Conservation (phyloP, 495 filamentous ascomycete species). For the Aspergillus nidulans region DNA sequence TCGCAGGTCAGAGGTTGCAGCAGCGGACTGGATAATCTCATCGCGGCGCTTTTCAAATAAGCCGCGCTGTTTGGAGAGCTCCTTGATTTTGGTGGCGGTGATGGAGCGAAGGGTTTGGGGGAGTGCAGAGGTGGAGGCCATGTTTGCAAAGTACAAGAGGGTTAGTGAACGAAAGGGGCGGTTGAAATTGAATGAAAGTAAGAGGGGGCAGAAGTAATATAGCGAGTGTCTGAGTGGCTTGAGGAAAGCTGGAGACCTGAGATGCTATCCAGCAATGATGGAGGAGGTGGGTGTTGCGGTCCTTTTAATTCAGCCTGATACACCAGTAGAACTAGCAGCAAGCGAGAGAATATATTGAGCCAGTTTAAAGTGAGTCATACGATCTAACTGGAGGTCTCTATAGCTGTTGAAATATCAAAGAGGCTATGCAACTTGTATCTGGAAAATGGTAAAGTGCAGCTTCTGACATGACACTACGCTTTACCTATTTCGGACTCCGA, state of each 20-base stretch:
- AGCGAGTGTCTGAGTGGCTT: not conserved
- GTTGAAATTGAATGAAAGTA: not conserved
- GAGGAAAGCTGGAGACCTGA: constrained; percentile 1
- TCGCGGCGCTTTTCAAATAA: constrained; percentile 44
- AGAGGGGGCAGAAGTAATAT: not conserved
- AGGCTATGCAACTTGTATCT: not conserved
- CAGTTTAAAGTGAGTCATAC: not conserved
- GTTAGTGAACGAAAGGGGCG: not conserved
- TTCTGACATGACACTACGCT: not conserved
- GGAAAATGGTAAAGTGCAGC: not conserved
- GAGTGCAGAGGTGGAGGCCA: constrained; percentile 36
- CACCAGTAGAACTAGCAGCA: not conserved
- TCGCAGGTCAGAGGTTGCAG: constrained; percentile 23
- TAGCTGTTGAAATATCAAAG: not conserved
- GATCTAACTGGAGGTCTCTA: not conserved
- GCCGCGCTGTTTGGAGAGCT: constrained; percentile 55
- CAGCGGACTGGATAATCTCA: constrained; percentile 29
- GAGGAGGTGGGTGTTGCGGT: not conserved
- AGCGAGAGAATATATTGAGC: not conserved
- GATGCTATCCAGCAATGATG: not conserved
- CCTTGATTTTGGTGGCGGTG: constrained; percentile 59
- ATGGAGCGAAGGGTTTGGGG: constrained; percentile 62
- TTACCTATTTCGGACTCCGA: not conserved
- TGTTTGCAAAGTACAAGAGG: constrained; percentile 4
- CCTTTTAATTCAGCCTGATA: not conserved